A percentile compares a stretch with the other conserved stretches of the same genome.
These are phyloP conservation scores for Tetradesmus obliquus DNA, from an alignment of 139 green algal species.

Conservation along the genomic window DNA sequence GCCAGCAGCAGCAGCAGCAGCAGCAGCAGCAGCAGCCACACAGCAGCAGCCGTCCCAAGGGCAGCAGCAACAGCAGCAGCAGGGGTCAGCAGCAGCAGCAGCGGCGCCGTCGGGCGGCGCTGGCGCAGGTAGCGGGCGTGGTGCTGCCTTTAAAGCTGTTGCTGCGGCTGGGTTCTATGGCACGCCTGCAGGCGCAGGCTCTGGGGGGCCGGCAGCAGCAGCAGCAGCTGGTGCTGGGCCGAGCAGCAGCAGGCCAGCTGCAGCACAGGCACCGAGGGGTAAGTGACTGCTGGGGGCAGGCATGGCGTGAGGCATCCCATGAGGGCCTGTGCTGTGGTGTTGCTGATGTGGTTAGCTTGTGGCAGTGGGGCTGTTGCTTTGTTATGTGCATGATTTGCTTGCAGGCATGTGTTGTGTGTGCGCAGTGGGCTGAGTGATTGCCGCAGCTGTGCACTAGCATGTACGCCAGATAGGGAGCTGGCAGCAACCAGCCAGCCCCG, in stretches of 20 bases:
- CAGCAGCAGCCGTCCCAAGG: not conserved
- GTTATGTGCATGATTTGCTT: not conserved
- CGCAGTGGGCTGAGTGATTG: not conserved
- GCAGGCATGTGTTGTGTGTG: not conserved
- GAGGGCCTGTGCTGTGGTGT: no score
- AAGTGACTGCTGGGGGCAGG: not conserved
- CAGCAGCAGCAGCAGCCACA: constrained; percentile 5
- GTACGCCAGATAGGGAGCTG: no score
- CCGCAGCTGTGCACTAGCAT: not conserved
- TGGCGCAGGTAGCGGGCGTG: not conserved
- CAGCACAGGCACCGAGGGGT: not conserved
- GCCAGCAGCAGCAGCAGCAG: not conserved
- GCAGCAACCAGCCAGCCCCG: no score
- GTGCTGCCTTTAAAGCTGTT: not conserved
- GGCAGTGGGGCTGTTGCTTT: not conserved
- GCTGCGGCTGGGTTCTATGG: not conserved
- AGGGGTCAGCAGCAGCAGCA: constrained; percentile 6
- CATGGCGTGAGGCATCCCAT: not conserved
- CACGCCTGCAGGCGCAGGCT: not conserved
- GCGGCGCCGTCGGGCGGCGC: not conserved
- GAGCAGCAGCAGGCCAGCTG: constrained; percentile 21
- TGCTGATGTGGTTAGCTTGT: no score
- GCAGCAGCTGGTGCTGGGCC: not conserved
- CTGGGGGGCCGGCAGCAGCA: not conserved
- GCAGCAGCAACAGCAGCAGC: not conserved